A percentile compares a stretch with the other conserved stretches of the same genome.
These are phyloP conservation scores for Barnettozyma botsteinii DNA, from an alignment of 805 yeast species.

Conservation along the genomic window DNA sequence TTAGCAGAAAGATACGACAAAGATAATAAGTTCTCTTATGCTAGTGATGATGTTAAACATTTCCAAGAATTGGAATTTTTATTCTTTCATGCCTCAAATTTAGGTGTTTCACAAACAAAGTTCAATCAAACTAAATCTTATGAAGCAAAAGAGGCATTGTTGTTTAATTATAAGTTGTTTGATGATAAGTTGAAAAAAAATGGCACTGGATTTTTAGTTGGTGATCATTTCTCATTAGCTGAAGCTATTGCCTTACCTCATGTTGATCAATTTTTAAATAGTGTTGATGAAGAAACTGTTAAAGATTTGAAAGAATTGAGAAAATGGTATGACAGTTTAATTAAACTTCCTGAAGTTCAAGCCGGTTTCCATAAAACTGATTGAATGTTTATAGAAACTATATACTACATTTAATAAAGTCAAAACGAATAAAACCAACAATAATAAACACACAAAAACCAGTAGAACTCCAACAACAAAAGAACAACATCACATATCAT, in stretches of 20 bases:
- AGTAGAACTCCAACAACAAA: neutral
- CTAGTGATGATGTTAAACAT: constrained; percentile 35
- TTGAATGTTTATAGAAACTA: no score
- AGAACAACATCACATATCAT: no score
- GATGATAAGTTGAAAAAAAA: constrained; percentile 43
- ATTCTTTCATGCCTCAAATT: constrained; percentile 51
- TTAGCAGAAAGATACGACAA: constrained; percentile 54
- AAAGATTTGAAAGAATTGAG: constrained; percentile 2
- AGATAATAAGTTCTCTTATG: constrained; percentile 36
- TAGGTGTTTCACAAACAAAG: constrained; percentile 59
- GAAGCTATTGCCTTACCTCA: constrained; percentile 44
- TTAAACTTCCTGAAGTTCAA: constrained; percentile 7
- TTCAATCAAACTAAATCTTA: constrained; percentile 36
- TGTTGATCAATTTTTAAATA: constrained; percentile 11
- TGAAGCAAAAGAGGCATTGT: constrained; percentile 20
- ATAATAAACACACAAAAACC: neutral
- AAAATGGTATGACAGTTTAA: constrained; percentile 10
- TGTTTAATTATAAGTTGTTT: constrained; percentile 43
- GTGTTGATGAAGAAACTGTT: constrained; percentile 4
- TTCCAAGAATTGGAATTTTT: constrained; percentile 48
- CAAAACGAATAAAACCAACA: neutral
- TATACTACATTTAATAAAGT: neutral
- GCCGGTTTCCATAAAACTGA: constrained; percentile 7
- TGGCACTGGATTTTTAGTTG: constrained; percentile 47
- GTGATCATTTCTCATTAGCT: constrained; percentile 52